Conservation (phyloP, 1,284 basidiomycete species). For the Ustilago vetiveriae region DNA sequence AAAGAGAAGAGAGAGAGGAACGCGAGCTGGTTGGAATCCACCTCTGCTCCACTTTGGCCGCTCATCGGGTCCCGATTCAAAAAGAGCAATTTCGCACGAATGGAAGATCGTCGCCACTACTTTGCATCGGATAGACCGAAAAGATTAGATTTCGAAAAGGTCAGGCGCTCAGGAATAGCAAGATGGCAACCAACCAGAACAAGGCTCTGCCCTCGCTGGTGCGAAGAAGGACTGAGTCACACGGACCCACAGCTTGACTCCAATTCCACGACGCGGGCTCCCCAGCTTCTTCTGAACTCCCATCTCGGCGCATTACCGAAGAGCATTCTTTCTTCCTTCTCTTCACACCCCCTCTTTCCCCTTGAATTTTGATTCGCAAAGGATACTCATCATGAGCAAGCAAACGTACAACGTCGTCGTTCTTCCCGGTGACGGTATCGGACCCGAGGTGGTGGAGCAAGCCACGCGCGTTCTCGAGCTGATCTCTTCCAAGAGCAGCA, state of each 20-base stretch:
- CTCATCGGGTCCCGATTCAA: not conserved
- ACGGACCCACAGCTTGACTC: slow-evolving; percentile 24
- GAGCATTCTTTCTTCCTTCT: not conserved
- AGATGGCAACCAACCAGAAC: slow-evolving; percentile 26
- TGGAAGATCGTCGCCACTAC: no score
- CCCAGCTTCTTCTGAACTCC: no score
- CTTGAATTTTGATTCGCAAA: no score
- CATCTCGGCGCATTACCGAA: not conserved
- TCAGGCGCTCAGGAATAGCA: not conserved
- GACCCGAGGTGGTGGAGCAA: slow-evolving; percentile 91
- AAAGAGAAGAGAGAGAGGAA: not conserved
- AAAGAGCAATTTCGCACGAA: slow-evolving; percentile 1
- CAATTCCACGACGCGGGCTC: no score
- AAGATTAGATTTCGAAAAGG: slow-evolving; percentile 17
- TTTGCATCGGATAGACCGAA: not conserved
- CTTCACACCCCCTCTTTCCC: no score
- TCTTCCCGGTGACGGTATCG: slow-evolving; percentile 96
- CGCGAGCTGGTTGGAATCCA: no score
- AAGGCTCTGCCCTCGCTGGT: slow-evolving; percentile 1
- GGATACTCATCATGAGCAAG: slow-evolving; percentile 37
- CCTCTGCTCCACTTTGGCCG: slow-evolving; percentile 19
- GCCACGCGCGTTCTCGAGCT: slow-evolving; percentile 85
- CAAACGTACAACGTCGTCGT: slow-evolving; percentile 68
- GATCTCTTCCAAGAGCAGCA: slow-evolving; percentile 74
- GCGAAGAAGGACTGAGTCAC: slow-evolving; percentile 21